Evolutionary conservation across 768 basidiomycete species (phyloP), one percentile per base, ranked within the genome.

Genomic region (Leccinellum luteum): DNA sequence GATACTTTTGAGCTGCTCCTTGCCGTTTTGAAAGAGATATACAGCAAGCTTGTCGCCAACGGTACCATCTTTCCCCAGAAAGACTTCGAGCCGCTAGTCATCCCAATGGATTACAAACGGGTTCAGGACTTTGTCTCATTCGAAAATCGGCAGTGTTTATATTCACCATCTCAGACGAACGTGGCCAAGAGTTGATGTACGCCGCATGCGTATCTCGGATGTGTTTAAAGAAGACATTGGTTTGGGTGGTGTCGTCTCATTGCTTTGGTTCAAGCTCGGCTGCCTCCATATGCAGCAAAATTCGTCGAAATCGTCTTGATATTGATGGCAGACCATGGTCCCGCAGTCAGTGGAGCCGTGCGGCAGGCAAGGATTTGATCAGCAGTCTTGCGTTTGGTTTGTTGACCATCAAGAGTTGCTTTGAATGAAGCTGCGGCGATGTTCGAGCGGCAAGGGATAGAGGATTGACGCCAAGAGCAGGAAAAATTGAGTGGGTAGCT

Each of bases 101-200:
- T 98, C 71, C 96, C 96, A 17, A 98, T 98, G 93, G 96, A 99
- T 78, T 99, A 98, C 87, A 98, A 98, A 81, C 98, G 96, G 96
- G 95, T 95, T 34, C 92, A 95, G 78, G 94, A 78, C 87, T 98
- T 54, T 96, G 96, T 56, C 86, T 99, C 71, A 95, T 98, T 78
- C 89, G 96, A 72, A 98, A 98, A 78, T 96, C 95, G 19, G 95
- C 96, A 38, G 94, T 96, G 3, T 97, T 96, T 81, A 96, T 97
- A 80, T 97, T 94, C 31, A 97, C 97, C 63, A 99, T 98, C 77
- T 97, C 94, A 50, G 97, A 99, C 76, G 97, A 98, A 81, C 91
- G 96, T 69, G 97, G 97, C 1, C 95, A 98, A 76, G 97, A 99
- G 79, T 83, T 99, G 57, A 76, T 99, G 65, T 99, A 98, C 76